Percentiles rank a stretch among this genome's conserved stretches.
Evolutionary conservation across 495 filamentous ascomycete genomes (phyloP).

Genomic region (Recurvomyces mirabilis): DNA sequence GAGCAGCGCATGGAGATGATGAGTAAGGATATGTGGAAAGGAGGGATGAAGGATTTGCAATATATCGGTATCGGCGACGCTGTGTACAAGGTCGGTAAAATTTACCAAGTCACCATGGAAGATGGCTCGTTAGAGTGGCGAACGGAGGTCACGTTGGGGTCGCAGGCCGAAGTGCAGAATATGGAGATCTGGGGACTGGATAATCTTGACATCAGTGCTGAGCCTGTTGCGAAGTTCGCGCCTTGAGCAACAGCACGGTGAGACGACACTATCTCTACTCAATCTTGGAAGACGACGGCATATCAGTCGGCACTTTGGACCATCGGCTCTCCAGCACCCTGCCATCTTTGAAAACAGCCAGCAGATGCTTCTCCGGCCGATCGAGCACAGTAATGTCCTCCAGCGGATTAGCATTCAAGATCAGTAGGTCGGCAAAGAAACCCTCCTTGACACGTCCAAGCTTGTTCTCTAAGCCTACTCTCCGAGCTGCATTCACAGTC

Average conservation of each 20-base stretch:
- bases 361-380: slow-evolving; percentile 33
- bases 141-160: slow-evolving; percentile 16
- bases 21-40: slow-evolving; percentile 1
- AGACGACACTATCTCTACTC: slow-evolving; percentile 1
- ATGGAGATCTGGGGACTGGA: slow-evolving; percentile 25
- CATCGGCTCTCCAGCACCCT: slow-evolving; percentile 37
- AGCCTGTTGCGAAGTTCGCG: slow-evolving; percentile 11
- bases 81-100: slow-evolving; percentile 23
- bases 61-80: slow-evolving; percentile 26
- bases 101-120: slow-evolving; percentile 1
- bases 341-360: slow-evolving; percentile 42
- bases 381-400: slow-evolving; percentile 43
- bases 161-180: slow-evolving; percentile 20
- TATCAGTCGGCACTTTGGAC: slow-evolving; percentile 25
- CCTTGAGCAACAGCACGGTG: slow-evolving; percentile 1
- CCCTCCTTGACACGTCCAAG: slow-evolving; percentile 37
- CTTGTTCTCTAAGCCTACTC: slow-evolving; percentile 33
- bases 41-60: slow-evolving; percentile 17
- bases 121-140: slow-evolving; percentile 16
- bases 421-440: slow-evolving; percentile 16
- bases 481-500: slow-evolving; percentile 40
- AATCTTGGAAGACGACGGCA: not conserved
- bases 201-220: slow-evolving; percentile 13
- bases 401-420: slow-evolving; percentile 35
- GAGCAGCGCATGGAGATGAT: slow-evolving; percentile 23